Conservation (phyloP, 352 stramenopile species). For the Phytopythium oedochilum region DNA sequence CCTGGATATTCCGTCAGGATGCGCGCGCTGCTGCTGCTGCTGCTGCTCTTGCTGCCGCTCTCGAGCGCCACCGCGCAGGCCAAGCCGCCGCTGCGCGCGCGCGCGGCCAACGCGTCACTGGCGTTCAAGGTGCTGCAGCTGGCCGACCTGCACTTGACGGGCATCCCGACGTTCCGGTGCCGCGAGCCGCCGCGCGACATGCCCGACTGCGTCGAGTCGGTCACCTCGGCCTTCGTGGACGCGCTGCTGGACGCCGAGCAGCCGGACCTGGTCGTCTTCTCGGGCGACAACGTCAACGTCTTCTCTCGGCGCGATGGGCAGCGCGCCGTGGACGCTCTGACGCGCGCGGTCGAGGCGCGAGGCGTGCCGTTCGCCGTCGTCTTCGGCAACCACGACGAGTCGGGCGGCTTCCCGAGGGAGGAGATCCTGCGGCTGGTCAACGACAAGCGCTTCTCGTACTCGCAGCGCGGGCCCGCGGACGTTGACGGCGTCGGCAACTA, state of each 20-base stretch:
- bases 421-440: conserved; percentile 32
- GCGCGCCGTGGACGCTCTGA: conserved; percentile 33
- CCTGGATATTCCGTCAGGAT: no score
- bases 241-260: conserved; percentile 52
- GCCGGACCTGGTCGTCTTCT: conserved; percentile 64
- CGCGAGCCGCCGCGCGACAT: conserved; percentile 20
- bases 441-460: conserved; percentile 35
- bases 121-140: conserved; percentile 66
- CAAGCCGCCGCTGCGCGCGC: conserved; percentile 2
- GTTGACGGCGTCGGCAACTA: conserved; percentile 68
- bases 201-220: conserved; percentile 34
- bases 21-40: background rate
- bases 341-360: conserved; percentile 24
- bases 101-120: conserved; percentile 13
- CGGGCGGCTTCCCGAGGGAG: conserved; percentile 33
- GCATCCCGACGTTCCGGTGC: conserved; percentile 28
- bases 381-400: conserved; percentile 67
- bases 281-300: conserved; percentile 51
- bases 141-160: conserved; percentile 59
- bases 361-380: conserved; percentile 51
- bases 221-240: conserved; percentile 47
- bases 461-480: conserved; percentile 33
- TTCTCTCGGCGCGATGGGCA: conserved; percentile 20
- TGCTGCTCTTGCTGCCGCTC: background rate
- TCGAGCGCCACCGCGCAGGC: background rate